phyloP scores from a whole-genome alignment of 2,329 filamentous ascomycete species.

The Penicillium sp. region DNA sequence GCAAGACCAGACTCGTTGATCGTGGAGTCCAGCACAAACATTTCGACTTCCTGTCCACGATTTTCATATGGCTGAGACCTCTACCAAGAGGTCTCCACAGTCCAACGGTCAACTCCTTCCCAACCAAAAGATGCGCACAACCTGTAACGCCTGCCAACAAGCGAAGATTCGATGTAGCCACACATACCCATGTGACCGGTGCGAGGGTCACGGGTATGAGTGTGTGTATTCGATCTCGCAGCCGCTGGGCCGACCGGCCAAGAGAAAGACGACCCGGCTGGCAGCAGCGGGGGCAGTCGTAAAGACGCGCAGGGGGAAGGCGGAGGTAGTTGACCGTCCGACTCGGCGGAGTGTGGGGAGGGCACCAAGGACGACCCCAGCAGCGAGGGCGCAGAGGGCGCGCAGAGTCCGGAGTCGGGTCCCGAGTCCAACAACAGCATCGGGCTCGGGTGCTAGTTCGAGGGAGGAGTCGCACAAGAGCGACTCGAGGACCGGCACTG shows the following conservation, averaged over 20 bases:
- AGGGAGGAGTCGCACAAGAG: neutral
- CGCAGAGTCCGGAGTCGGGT: neutral
- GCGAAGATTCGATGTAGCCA: conserved; percentile 42
- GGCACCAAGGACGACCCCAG: neutral
- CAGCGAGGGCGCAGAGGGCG: neutral
- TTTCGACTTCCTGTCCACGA: neutral
- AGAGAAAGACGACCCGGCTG: conserved; percentile 27
- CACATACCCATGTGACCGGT: conserved; percentile 36
- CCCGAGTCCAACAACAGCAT: neutral
- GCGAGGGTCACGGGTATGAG: conserved; percentile 36
- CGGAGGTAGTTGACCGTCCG: neutral
- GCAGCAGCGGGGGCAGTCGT: neutral
- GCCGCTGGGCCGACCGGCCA: conserved; percentile 36
- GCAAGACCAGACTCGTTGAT: neutral
- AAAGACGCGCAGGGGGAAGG: neutral
- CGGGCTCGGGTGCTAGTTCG: neutral
- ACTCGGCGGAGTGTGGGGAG: neutral
- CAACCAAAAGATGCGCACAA: conserved; percentile 39
- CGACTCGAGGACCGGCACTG: neutral
- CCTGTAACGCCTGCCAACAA: conserved; percentile 42
- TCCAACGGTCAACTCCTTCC: conserved; percentile 25
- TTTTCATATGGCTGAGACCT: neutral
- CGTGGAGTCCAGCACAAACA: too few species aligned
- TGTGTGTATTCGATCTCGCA: conserved; percentile 41
- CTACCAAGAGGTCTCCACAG: neutral